phyloP scores from a whole-genome alignment of 805 yeast genomes.

The Tetrapisispora taiwanensis region DNA sequence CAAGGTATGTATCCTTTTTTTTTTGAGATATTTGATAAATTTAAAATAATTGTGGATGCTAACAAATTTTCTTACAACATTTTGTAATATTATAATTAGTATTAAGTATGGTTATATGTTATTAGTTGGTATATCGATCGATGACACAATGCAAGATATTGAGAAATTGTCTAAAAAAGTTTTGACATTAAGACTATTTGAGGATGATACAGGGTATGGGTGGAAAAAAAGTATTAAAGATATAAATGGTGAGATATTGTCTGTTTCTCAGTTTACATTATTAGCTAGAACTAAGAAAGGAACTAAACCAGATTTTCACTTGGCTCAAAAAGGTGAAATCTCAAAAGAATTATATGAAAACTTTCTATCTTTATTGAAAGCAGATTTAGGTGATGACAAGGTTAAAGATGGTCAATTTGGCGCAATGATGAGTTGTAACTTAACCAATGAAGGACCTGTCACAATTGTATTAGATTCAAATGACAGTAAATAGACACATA shows the following conservation, averaged over 20 bases:
- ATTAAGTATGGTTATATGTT: constrained; percentile 69
- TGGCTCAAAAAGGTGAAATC: constrained; percentile 72
- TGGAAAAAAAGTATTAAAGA: constrained; percentile 72
- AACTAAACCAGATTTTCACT: constrained; percentile 88
- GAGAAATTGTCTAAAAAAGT: constrained; percentile 59
- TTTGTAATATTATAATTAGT: constrained; percentile 11
- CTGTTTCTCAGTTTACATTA: constrained; percentile 89
- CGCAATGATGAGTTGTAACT: constrained; percentile 90
- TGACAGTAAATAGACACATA: neutral
- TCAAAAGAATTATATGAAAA: constrained; percentile 36
- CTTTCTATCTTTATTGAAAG: constrained; percentile 40
- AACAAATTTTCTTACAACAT: neutral
- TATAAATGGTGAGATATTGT: constrained; percentile 58
- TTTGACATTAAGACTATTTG: constrained; percentile 59
- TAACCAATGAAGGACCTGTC: constrained; percentile 89
- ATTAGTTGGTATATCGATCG: constrained; percentile 73
- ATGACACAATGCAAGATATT: constrained; percentile 69
- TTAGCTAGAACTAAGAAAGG: constrained; percentile 83
- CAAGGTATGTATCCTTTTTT: constrained; percentile 35
- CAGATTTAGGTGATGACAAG: constrained; percentile 47
- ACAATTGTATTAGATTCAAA: constrained; percentile 66
- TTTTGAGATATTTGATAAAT: neutral
- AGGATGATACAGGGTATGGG: constrained; percentile 55
- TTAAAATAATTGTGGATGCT: constrained; percentile 1
- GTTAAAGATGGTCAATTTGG: constrained; percentile 90